These are phyloP conservation scores for Saturnispora besseyi DNA, from an alignment of 805 yeast genomes.

Conservation along the genomic window DNA sequence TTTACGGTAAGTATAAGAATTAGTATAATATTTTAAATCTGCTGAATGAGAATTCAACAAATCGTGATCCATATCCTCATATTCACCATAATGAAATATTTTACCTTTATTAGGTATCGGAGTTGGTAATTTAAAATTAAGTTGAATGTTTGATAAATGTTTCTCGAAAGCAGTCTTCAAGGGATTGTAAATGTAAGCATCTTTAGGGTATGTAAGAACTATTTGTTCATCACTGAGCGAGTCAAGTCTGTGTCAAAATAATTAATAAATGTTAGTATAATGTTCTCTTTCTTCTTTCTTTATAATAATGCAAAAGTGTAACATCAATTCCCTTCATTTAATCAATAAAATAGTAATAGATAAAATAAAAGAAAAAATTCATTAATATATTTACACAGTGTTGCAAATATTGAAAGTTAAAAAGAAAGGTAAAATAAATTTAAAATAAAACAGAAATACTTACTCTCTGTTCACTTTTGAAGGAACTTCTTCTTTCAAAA, in stretches of 20 bases:
- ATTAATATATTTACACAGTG: not conserved
- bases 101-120: constrained; percentile 19
- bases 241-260: not conserved
- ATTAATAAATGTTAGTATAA: not conserved
- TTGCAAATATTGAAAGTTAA: not conserved
- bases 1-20: constrained; percentile 81
- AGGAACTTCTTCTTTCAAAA: constrained; percentile 20
- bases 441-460: not conserved
- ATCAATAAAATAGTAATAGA: not conserved
- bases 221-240: not conserved
- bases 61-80: constrained; percentile 81
- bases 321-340: too few relatives aligned
- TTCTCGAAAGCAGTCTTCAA: constrained; percentile 30
- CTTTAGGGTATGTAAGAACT: constrained; percentile 32
- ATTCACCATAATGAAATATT: constrained; percentile 76
- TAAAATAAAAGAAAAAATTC: not conserved
- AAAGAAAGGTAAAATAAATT: not conserved
- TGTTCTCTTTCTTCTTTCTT: not conserved
- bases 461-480: not conserved
- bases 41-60: constrained; percentile 27
- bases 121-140: constrained; percentile 9
- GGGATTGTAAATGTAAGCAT: constrained; percentile 36
- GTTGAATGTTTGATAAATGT: constrained; percentile 3
- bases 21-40: constrained; percentile 47
- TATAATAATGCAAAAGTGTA: too few relatives aligned